phyloP scores from a whole-genome alignment of 2,329 filamentous ascomycete genomes.

The Arthrinium phaeospermum region DNA sequence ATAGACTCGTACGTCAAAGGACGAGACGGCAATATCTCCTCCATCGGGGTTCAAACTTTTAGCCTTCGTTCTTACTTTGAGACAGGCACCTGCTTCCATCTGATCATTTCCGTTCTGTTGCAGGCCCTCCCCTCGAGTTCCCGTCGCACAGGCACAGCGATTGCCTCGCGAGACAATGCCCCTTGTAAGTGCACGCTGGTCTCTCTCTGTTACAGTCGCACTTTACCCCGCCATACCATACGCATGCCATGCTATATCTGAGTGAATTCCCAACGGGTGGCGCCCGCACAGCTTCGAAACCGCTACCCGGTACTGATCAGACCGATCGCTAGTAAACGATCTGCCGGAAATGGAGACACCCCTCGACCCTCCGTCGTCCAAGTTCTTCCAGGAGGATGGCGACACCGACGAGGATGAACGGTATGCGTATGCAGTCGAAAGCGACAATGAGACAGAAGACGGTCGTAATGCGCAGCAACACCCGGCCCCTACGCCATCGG shows the following conservation, averaged over 20 bases:
- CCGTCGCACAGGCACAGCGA: neutral
- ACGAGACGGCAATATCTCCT: neutral
- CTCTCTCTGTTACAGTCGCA: neutral
- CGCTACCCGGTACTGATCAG: neutral
- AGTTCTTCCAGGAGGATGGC: conserved; percentile 35
- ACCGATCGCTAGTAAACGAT: neutral
- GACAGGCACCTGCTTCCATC: neutral
- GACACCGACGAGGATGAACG: conserved; percentile 47
- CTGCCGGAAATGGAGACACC: conserved; percentile 30
- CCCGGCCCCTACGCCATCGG: conserved; percentile 34
- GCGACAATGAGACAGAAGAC: conserved; percentile 42
- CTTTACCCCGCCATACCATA: conserved; percentile 3
- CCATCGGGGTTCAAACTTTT: neutral
- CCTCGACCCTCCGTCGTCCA: conserved; percentile 44
- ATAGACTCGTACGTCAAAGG: neutral
- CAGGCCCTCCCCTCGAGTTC: neutral
- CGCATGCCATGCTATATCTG: neutral
- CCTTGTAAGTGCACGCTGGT: neutral
- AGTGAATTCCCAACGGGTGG: neutral
- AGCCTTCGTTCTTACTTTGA: neutral
- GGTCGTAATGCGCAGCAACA: conserved; percentile 27
- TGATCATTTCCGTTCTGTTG: neutral
- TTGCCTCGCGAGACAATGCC: neutral
- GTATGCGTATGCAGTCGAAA: conserved; percentile 35
- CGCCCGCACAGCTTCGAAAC: neutral